Evolutionary conservation across 192 early-diverging fungal genomes (phyloP).

Genomic region (Pilobolus umbonatus): DNA sequence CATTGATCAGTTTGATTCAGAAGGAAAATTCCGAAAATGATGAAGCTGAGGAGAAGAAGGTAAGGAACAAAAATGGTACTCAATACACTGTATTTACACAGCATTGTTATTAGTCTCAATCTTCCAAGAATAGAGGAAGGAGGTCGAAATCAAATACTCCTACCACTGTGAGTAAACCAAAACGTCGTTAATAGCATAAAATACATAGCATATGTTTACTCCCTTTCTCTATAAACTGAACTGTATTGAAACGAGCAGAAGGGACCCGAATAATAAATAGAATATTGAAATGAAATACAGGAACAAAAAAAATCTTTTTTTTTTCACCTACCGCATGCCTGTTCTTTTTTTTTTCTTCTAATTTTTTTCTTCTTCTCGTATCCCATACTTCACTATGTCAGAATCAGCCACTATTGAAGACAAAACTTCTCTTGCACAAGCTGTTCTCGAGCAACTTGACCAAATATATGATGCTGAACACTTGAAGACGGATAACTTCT

Average conservation of each 20-base stretch:
- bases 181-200: conserved; percentile 13
- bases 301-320: no score
- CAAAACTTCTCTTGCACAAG: not conserved
- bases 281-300: no score
- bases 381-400: no score
- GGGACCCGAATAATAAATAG: no score
- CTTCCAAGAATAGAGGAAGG: conserved; percentile 1
- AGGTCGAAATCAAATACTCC: conserved; percentile 4
- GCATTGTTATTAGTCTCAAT: not conserved
- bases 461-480: conserved; percentile 22
- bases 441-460: conserved; percentile 17
- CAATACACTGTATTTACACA: not conserved
- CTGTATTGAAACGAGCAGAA: no score
- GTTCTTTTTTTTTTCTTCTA: no score
- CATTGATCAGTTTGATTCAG: conserved; percentile 64
- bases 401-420: not conserved
- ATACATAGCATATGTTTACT: no score
- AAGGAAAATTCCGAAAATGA: conserved; percentile 52
- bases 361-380: no score
- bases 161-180: conserved; percentile 3
- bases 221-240: no score
- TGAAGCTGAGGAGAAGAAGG: conserved; percentile 35
- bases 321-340: no score
- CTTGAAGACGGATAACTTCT: conserved; percentile 27
- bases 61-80: not conserved